Evolutionary conservation across 257 asterid genomes (phyloP).

Genomic region (Thymus mandschuricus): DNA sequence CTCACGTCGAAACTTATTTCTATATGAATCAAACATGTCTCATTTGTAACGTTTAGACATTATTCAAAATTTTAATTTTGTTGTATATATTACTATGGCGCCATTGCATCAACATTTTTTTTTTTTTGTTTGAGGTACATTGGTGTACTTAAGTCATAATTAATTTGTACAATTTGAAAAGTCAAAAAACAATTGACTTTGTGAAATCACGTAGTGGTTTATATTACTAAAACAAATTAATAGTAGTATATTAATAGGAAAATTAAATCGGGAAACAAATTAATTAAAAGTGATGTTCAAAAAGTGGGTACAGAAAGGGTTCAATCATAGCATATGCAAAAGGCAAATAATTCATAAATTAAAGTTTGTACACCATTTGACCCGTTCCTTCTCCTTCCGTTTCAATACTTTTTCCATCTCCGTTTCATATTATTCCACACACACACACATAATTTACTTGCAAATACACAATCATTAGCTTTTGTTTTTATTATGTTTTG

Average conservation of each 20-base stretch:
- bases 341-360: background rate
- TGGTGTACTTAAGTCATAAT: no score
- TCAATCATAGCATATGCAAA: background rate
- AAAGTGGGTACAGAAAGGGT: background rate
- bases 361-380: constrained; percentile 7
- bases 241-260: no score
- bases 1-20: no score
- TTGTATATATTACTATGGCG: no score
- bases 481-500: no score
- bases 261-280: background rate
- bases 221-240: background rate
- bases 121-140: no score
- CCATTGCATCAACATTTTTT: no score
- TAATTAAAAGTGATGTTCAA: background rate
- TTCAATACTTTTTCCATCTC: background rate
- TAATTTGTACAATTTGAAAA: background rate
- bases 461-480: no score
- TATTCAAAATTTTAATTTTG: no score
- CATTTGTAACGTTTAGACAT: no score
- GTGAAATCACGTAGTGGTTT: background rate
- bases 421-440: background rate
- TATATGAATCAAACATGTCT: no score
- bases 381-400: constrained; percentile 16
- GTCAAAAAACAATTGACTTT: background rate
- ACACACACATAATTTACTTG: no score